These are phyloP conservation scores for Apiospora rasikravindrae DNA, from an alignment of 2,329 filamentous ascomycete species.

Conservation along the genomic window DNA sequence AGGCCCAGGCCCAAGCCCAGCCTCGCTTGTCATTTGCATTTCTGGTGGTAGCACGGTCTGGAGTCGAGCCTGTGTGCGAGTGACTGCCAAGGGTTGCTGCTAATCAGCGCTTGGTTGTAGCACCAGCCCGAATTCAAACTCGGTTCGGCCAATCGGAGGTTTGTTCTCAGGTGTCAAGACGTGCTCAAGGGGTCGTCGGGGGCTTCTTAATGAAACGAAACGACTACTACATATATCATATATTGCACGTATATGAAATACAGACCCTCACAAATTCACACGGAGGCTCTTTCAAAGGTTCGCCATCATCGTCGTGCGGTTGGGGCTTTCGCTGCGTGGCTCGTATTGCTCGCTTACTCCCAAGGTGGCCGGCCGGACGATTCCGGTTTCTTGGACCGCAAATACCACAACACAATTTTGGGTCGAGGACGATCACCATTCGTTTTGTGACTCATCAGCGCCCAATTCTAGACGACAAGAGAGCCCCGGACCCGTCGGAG, in stretches of 20 bases:
- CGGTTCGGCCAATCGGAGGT: constrained; percentile 14
- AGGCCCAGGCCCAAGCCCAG: not conserved
- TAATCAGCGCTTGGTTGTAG: not conserved
- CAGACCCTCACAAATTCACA: not conserved
- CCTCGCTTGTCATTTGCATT: not conserved
- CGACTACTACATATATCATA: constrained; percentile 14
- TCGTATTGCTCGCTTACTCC: not conserved
- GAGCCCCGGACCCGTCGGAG: not conserved
- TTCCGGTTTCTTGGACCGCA: not conserved
- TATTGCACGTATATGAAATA: not conserved
- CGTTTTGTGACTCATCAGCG: not conserved
- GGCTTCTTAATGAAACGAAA: constrained; percentile 1
- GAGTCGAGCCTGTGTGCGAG: not conserved
- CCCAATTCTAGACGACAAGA: not conserved
- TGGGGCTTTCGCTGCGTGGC: not conserved
- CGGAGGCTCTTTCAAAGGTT: not conserved
- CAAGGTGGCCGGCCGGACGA: not conserved
- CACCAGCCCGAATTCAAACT: not conserved
- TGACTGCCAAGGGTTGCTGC: not conserved
- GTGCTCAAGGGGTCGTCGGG: not conserved
- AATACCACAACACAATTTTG: not conserved
- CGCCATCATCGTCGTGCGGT: not conserved
- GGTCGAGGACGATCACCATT: not conserved
- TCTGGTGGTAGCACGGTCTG: not conserved
- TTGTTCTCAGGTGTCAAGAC: not conserved